phyloP scores from a whole-genome alignment of 345 rosid species.

The Arabidopsis thaliana region TAIR10.1 NC_003071.7:7943501-7944000 shows the following conservation, averaged over 20 bases:
- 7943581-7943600: neutral
- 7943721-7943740: constrained; percentile 15
- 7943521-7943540: constrained; percentile 13
- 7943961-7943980: constrained; percentile 20
- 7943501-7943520: constrained; percentile 19
- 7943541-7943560: neutral
- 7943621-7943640: neutral
- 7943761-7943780: constrained; percentile 30
- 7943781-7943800: constrained; percentile 40
- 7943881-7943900: constrained; percentile 42
- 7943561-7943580: neutral
- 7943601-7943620: neutral
- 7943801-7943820: constrained; percentile 43
- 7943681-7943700: neutral
- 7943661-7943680: neutral
- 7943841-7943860: constrained; percentile 42
- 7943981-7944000: constrained; percentile 10
- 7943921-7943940: constrained; percentile 32
- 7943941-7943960: constrained; percentile 29
- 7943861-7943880: constrained; percentile 42
- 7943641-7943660: constrained; percentile 11
- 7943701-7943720: neutral
- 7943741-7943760: constrained; percentile 18
- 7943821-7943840: constrained; percentile 37
- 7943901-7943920: constrained; percentile 43